phyloP scores from a whole-genome alignment of 352 stramenopile genomes.

The Globisporangium iwayamae region DNA sequence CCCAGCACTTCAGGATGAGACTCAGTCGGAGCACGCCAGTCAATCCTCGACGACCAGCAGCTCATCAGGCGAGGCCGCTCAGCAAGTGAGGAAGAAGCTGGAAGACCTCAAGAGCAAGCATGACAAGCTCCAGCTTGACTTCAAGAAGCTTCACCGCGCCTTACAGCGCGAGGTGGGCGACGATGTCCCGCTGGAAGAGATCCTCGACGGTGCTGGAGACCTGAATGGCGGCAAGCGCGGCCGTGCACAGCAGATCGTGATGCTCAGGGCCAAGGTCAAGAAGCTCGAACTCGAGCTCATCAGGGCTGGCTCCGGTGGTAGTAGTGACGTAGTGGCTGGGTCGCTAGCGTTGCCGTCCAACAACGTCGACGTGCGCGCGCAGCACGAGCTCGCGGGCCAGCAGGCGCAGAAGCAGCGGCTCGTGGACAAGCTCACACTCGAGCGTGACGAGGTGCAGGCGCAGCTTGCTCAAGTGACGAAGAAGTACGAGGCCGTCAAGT shows the following conservation, averaged over 20 bases:
- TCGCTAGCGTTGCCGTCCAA: background rate
- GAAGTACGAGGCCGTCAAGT: constrained; percentile 63
- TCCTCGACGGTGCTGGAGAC: constrained; percentile 27
- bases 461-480: constrained; percentile 53
- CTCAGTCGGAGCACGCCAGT: background rate
- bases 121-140: constrained; percentile 44
- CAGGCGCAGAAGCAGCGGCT: constrained; percentile 57
- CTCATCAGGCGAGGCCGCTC: constrained; percentile 8
- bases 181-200: constrained; percentile 45
- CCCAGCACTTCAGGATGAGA: background rate
- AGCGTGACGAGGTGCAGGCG: constrained; percentile 58
- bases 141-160: constrained; percentile 72
- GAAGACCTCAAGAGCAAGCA: constrained; percentile 66
- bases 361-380: constrained; percentile 63
- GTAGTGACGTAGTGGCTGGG: background rate
- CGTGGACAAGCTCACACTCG: constrained; percentile 52
- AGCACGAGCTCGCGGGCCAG: constrained; percentile 53
- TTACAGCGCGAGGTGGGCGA: constrained; percentile 65
- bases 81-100: constrained; percentile 38
- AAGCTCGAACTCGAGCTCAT: constrained; percentile 51
- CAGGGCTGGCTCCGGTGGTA: background rate
- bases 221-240: constrained; percentile 35
- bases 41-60: background rate
- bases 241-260: constrained; percentile 81
- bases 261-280: constrained; percentile 81